Conservation (phyloP, 2,329 filamentous ascomycete genomes). For the Colletotrichum lini region DNA sequence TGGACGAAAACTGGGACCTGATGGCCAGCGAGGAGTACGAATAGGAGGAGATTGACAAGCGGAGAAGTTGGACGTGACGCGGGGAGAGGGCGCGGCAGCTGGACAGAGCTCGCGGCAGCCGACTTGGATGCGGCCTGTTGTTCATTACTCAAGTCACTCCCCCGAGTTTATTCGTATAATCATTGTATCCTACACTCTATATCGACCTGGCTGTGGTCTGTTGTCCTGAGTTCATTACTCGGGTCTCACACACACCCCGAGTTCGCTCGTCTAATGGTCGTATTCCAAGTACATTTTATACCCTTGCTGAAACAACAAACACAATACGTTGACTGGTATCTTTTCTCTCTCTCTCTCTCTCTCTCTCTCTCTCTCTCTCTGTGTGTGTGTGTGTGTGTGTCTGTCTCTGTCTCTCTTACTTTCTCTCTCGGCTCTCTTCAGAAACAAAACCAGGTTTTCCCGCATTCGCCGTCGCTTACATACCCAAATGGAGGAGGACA, state of each 20-base stretch:
- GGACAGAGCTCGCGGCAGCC: slow-evolving; percentile 6
- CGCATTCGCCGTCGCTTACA: slow-evolving; percentile 17
- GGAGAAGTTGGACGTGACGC: too few species aligned
- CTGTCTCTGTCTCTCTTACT: too few species aligned
- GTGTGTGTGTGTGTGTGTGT: too few species aligned
- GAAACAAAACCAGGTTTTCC: background rate
- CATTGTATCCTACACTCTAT: slow-evolving; percentile 5
- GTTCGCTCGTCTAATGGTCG: background rate
- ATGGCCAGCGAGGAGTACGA: background rate
- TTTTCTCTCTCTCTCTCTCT: background rate
- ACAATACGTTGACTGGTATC: slow-evolving; percentile 6
- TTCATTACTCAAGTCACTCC: slow-evolving; percentile 23
- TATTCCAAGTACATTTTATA: slow-evolving; percentile 1
- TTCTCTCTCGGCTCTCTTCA: too few species aligned
- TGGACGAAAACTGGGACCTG: slow-evolving; percentile 33
- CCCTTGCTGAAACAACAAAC: slow-evolving; percentile 25
- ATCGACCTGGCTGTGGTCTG: background rate
- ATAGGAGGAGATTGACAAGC: background rate
- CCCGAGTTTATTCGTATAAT: background rate
- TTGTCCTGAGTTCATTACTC: slow-evolving; percentile 18
- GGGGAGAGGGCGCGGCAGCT: background rate
- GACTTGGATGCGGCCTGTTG: background rate
- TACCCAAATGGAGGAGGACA: background rate
- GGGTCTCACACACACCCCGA: background rate
- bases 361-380: too few species aligned